Evolutionary conservation across 179 eudicot species (phyloP), one percentile per base, ranked within the genome.

Genomic region (Spinacia oleracea): DNA sequence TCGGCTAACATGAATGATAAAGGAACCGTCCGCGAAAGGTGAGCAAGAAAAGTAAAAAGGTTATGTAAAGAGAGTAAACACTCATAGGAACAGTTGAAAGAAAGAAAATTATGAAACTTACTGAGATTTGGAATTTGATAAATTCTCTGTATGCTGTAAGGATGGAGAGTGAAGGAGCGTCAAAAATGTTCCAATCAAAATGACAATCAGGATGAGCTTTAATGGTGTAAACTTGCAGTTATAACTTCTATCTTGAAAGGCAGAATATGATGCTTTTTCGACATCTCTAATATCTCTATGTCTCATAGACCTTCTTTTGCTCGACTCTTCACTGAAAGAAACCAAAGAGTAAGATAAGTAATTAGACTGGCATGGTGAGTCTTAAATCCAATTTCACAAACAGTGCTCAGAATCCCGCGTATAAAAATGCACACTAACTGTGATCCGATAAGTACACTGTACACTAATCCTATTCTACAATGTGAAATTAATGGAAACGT

Each of bases 121-220:
- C 98, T 88, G 87, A 64, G 88, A 85, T 62, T 73, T 85, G 58
- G 85, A 82, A 77, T 40, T 74, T 18, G 89, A 79, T 65, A 82
- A 65, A 77, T 83, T 78, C 23, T 94, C 97, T 42, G 84, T 77
- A 73, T 86, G 87, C 64, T 90, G 84, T 68, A 87, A 81, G 43
- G 96, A 85, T 55, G 97, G 97, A 77, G 97, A 89, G 75, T 79
- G 89, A 62, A 90, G 78, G 67, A 94, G 80, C 0, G 87, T 89
- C 23, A 83, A 83, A 80, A 92, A 76, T 53, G 93, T 90, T 70
- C 93, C 98, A 59, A 88, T 70, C 64, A 88, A 58, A 38, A 89
- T 83, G 74, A 92, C 78, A 77, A 85, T 83, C 87, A 93, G 66
- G 78, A 90, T 79, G 50, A 88, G 43, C 86, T 89, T 92, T 64